These are phyloP conservation scores for Hibiscus mutabilis DNA, from an alignment of 345 rosid genomes.

Conservation along the genomic window DNA sequence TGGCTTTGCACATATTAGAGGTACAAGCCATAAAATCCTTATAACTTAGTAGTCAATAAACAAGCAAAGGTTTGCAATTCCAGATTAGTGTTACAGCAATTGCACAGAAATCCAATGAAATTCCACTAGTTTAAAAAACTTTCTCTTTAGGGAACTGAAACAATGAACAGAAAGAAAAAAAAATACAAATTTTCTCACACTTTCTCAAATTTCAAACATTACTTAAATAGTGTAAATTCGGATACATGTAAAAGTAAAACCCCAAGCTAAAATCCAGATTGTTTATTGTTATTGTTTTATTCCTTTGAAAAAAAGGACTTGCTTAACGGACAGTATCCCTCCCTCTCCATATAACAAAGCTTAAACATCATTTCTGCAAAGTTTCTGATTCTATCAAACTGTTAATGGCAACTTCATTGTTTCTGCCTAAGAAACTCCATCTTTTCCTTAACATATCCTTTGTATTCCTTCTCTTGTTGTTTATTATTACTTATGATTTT, in stretches of 20 bases:
- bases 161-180: constrained; percentile 7
- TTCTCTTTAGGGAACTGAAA: background rate
- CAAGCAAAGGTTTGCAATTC: background rate
- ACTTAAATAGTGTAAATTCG: background rate
- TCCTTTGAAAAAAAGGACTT: background rate
- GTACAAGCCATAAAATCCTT: constrained; percentile 16
- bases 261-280: constrained; percentile 8
- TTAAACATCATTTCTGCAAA: constrained; percentile 13
- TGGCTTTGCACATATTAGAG: constrained; percentile 12
- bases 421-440: constrained; percentile 24
- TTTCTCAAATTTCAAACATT: background rate
- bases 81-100: background rate
- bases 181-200: background rate
- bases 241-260: background rate
- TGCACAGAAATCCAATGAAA: background rate
- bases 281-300: background rate
- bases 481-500: constrained; percentile 17
- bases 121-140: background rate
- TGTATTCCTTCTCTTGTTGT: constrained; percentile 35
- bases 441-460: constrained; percentile 50
- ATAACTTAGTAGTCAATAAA: constrained; percentile 8
- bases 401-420: constrained; percentile 32
- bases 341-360: constrained; percentile 5
- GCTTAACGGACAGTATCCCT: background rate
- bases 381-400: constrained; percentile 1